A percentile compares a stretch with the other conserved stretches of the same genome.
These are phyloP conservation scores for Acrodontium crateriforme DNA, from an alignment of 2,329 filamentous ascomycete species.

Conservation along the genomic window DNA sequence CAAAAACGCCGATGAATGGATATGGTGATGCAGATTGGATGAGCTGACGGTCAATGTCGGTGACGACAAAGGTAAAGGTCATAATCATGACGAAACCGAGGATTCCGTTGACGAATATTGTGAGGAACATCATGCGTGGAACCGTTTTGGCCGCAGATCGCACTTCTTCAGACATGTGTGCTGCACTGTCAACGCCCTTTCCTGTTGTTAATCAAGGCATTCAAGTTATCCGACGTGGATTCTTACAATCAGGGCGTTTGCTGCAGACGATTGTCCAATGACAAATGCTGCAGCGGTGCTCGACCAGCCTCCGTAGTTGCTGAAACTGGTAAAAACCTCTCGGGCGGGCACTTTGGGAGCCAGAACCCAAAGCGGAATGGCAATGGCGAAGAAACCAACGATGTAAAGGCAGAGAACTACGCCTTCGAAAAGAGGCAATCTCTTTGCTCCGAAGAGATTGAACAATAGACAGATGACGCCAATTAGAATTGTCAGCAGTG, in stretches of 20 bases:
- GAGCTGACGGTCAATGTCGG: not conserved
- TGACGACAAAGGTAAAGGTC: not conserved
- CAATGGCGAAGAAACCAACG: constrained; percentile 37
- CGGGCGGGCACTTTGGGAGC: not conserved
- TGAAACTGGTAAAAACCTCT: constrained; percentile 21
- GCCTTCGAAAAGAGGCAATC: constrained; percentile 34
- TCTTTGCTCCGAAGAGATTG: constrained; percentile 29
- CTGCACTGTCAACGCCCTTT: constrained; percentile 2
- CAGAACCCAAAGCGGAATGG: constrained; percentile 10
- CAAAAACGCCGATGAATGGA: constrained; percentile 5
- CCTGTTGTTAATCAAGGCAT: constrained; percentile 4
- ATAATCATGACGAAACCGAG: constrained; percentile 1
- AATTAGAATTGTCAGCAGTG: constrained; percentile 32
- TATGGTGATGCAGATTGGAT: not conserved
- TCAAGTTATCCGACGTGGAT: not conserved
- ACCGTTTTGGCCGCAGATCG: constrained; percentile 5
- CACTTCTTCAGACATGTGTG: constrained; percentile 8
- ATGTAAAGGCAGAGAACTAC: constrained; percentile 36
- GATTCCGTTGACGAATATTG: constrained; percentile 4
- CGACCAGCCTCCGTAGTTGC: constrained; percentile 23
- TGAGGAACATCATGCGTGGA: constrained; percentile 7
- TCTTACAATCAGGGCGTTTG: not conserved
- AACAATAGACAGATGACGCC: constrained; percentile 23
- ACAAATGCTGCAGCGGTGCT: not conserved
- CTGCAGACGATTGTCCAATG: constrained; percentile 2